Evolutionary conservation across 495 filamentous ascomycete species (phyloP), one percentile per base, ranked within the genome.

Genomic region (Alectoria sarmentosa): DNA sequence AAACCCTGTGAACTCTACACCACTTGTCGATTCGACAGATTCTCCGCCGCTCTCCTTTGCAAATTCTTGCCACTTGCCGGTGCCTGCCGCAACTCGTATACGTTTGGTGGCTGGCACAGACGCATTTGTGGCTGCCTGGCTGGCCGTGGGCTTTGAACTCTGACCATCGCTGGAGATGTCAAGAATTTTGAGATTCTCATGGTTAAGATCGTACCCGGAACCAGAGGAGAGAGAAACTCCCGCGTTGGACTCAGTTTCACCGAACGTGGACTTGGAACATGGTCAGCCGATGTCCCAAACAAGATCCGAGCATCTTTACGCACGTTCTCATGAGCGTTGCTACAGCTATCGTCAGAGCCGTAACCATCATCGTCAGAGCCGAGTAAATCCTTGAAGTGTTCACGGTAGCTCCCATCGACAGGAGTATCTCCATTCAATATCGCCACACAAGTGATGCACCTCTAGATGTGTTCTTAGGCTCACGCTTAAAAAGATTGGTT

Each of bases 401-500:
- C 15, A 17, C 46, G 17, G 46, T 62, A 44, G 52, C 26, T 65
- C 11, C 15, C 46, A 36, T 63, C 55, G 30, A 59, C 58, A 21
- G 48, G 37, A 11, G 3, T 14, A 21, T 63, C 63, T 26, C 38
- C 46, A 21, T 52, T 34, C 14, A 69, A 5, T 32, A 63, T 64
- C 52, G 80, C 75, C 32, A 84, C 80, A 62, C 87, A 88, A 26
- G 73, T 72, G 23, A 82, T 71, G 71, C 86, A 89, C 75, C 76
- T 79, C 82, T 84, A 64, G 4, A 65, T 10, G 39, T 52, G 21
- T 54, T 49, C n/a, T 72, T 60, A 71, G 69, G 42, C 32, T 34
- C 44, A 1, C 34, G 28, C 57, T 30, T 15, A 61, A 52, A 46
- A 66, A 64, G 9, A 34, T 52, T n/a, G 23, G 23, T 26, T 30